Percentiles rank a stretch among this genome's conserved stretches.
Evolutionary conservation across 2,329 filamentous ascomycete genomes (phyloP).

Genomic region (Pseudogymnoascus sp.): DNA sequence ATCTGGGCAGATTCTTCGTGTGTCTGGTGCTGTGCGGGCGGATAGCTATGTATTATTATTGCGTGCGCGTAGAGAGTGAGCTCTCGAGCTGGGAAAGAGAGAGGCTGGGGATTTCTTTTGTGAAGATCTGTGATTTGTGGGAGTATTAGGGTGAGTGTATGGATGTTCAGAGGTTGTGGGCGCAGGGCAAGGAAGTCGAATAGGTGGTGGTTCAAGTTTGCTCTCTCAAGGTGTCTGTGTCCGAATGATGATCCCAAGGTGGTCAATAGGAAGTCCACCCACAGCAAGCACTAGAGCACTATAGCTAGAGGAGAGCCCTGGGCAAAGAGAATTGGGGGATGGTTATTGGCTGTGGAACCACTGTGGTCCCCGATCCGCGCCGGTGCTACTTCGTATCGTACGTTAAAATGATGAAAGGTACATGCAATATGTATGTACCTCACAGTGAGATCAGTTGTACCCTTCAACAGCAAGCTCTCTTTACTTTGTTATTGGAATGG

Average conservation of each 20-base stretch:
- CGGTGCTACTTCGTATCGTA: background rate
- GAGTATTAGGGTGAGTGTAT: slow-evolving; percentile 1
- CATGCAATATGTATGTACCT: background rate
- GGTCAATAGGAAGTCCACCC: background rate
- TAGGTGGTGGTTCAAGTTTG: background rate
- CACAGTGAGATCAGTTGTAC: background rate
- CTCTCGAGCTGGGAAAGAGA: background rate
- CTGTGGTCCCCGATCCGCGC: slow-evolving; percentile 1
- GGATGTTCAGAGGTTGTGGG: background rate
- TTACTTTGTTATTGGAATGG: background rate
- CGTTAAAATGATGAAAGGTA: background rate
- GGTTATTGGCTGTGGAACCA: background rate
- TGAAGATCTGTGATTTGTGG: background rate
- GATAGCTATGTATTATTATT: background rate
- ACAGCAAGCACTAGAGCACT: background rate
- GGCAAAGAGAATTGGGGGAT: background rate
- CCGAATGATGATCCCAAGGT: slow-evolving; percentile 3
- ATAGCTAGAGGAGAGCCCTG: background rate
- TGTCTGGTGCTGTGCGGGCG: background rate
- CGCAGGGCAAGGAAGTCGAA: background rate
- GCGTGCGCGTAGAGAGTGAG: background rate
- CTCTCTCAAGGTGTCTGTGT: slow-evolving; percentile 5
- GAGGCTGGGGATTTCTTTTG: background rate
- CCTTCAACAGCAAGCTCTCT: background rate
- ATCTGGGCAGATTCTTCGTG: background rate